Evolutionary conservation across 2,329 filamentous ascomycete species (phyloP), one percentile per base, ranked within the genome.

Genomic region (Rhytidhysteron rufulum): DNA sequence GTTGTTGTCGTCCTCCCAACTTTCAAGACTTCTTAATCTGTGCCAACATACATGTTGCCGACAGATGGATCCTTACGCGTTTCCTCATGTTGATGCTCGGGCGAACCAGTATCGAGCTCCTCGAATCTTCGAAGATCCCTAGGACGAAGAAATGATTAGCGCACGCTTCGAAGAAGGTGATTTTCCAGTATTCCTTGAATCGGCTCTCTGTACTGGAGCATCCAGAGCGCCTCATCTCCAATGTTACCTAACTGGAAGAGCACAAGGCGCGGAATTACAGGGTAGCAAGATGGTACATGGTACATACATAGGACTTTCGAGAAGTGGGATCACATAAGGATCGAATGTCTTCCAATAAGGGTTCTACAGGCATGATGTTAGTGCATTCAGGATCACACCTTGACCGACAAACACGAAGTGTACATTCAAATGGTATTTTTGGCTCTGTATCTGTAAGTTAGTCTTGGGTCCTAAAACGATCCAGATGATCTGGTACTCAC

Each of bases 331-430:
- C 21, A 88, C 83, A 53, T 86, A 87, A 5, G 82, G 81, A 60
- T 87, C 83, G 53, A 88, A 87, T 1, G 83, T 86, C 70, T 85
- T 77, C 82, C 82, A 86, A 71, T 86, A 86, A 0, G 82, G 82
- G 64, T 86, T 86, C 55, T 60, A 24, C 19, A 11, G 16, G 16
- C 22, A 15, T 30, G 15, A 18, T 30, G 13, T 34, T 24, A 19
- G 16, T 19, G 19, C 34, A 6, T 15, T 36, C 11, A n/a, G n/a
- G 10, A 7, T 21, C 19, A 24, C 15, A 6, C 15, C 3, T n/a
- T 9, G 7, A 24, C 3, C 10, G n/a, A 22, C 11, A 4, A 17
- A 18, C 21, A 16, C 13, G 13, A 7, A 4, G 25, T 39, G n/a
- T 45, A 49, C 48, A 33, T 68, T 64, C 6, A 72, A 60, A 44